Base-by-base conservation (phyloP, 2,329 filamentous ascomycete species). In the Leptographium wingfieldii region DNA sequence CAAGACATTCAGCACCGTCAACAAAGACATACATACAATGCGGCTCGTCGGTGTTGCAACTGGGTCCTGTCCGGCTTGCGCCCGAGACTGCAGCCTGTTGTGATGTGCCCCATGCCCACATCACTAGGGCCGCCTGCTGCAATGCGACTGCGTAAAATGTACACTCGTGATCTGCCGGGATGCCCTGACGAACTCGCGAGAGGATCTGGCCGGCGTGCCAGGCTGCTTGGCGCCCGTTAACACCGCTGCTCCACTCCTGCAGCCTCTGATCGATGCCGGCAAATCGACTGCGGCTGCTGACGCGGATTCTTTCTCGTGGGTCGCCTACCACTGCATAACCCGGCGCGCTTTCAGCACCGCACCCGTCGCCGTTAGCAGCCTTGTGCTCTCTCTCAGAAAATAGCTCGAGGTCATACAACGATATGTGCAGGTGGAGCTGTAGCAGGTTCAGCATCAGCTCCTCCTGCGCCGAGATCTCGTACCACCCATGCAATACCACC, bases 81-180 rank as follows among this genome's bases (percentile, higher is more conserved):
- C 69, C 67, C 3, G 16, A 11, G n/a, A 11, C 33, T 9, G 67
- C 68, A 16, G 79, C 76, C 63, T 73, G 71, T 25, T 73, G 76
- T 6, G 84, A 75, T 0, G 88, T 79, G 1, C 85, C 84, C 64
- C 85, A 88, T 0, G 80, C 80, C 87, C 87, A 90, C 54, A 90
- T 73, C 0, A 82, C 80, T 9, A 90, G 73, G 19, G 80, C 77
- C 5, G 83, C 84, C 67, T 89, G 85, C 67, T 88, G 86, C 0
- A 88, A 77, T 0, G 80, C 82, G 10, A 89, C 80, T 0, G 85
- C 84, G 62, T 82, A 80, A 67, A 88, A 88, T 63, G 85, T 83
- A 53, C 82, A 80, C 5, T 87, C 69, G 14, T 40, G 33, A 19
- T 25, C 79, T 73, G 0, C 78, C 76, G 31, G 46, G n/a, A n/a